Evolutionary conservation across 768 basidiomycete genomes (phyloP).

Genomic region (Kwoniella pini): DNA sequence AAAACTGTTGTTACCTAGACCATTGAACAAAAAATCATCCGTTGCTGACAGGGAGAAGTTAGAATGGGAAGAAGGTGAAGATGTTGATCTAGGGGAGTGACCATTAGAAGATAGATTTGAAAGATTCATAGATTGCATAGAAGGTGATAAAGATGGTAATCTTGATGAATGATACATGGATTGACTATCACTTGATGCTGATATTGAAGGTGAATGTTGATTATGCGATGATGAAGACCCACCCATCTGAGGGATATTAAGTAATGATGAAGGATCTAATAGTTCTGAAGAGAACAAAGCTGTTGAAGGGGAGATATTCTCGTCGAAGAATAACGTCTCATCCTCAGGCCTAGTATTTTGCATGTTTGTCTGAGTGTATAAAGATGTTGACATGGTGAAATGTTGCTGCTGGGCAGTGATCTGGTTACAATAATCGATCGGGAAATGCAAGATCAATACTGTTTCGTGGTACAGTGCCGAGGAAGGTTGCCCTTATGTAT

Average conservation of each 20-base stretch:
- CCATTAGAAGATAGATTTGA: constrained; percentile 9
- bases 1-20: constrained; percentile 16
- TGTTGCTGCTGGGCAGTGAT: no score
- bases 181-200: constrained; percentile 5
- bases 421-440: no score
- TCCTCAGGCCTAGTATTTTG: background rate
- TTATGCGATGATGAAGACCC: background rate
- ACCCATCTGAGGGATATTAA: constrained; percentile 8
- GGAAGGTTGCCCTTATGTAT: no score
- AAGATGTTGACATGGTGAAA: constrained; percentile 14
- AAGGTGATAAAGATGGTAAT: constrained; percentile 33
- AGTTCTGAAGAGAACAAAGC: constrained; percentile 31
- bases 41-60: constrained; percentile 28
- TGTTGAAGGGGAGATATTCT: constrained; percentile 13
- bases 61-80: constrained; percentile 31
- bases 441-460: no score
- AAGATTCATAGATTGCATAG: constrained; percentile 17
- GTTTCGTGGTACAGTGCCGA: no score
- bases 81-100: constrained; percentile 36
- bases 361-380: constrained; percentile 6
- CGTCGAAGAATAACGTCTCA: constrained; percentile 23
- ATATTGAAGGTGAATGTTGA: constrained; percentile 6
- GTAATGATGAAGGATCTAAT: constrained; percentile 16
- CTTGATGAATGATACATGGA: constrained; percentile 18
- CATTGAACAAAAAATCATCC: constrained; percentile 36